phyloP scores from a whole-genome alignment of 2,329 filamentous ascomycete species.

The Orbilia ellipsospora region DNA sequence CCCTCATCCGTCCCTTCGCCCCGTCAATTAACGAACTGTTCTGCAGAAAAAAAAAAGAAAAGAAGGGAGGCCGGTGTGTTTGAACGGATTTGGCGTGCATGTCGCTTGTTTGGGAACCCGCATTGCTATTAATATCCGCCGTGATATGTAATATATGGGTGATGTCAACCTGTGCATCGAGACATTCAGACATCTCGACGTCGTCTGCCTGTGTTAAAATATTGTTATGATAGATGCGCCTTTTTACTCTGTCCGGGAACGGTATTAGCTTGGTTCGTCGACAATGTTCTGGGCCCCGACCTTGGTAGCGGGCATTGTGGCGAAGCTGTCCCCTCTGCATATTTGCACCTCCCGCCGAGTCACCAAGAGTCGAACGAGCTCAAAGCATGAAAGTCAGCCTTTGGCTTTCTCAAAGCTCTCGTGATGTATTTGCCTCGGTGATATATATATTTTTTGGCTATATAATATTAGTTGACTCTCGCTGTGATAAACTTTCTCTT shows the following conservation, averaged over 20 bases:
- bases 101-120: neutral
- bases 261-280: too few relatives aligned
- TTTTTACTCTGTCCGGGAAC: too few relatives aligned
- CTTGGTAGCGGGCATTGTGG: neutral
- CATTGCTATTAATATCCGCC: neutral
- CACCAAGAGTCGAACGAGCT: neutral
- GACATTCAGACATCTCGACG: too few relatives aligned
- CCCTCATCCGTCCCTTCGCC: neutral
- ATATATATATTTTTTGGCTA: too few relatives aligned
- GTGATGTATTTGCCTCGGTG: too few relatives aligned
- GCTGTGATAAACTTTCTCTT: too few relatives aligned
- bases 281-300: neutral
- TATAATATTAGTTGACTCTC: too few relatives aligned
- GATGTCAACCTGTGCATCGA: too few relatives aligned
- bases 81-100: constrained; percentile 1
- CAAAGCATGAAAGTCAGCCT: too few relatives aligned
- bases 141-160: too few relatives aligned
- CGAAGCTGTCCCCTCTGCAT: constrained; percentile 5
- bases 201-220: neutral
- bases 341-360: neutral
- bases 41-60: neutral
- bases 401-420: too few relatives aligned
- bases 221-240: too few relatives aligned
- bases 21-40: neutral
- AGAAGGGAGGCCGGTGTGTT: neutral